Base-by-base conservation (phyloP, 2,329 filamentous ascomycete species). In the Alternaria burnsii region DNA sequence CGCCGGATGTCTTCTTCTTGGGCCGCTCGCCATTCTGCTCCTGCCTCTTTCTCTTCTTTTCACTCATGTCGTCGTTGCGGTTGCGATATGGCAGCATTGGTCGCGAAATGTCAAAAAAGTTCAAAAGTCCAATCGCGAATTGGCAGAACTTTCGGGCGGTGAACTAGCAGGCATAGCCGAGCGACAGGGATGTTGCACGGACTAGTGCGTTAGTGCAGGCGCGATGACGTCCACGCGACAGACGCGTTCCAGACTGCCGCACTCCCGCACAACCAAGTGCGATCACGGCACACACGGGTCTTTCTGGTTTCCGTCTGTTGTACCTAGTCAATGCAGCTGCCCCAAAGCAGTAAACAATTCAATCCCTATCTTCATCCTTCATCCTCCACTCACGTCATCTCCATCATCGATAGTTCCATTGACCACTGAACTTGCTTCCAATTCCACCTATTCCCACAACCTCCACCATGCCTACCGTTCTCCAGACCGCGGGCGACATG, bases 1-100 rank as follows among this genome's bases (percentile, higher is more conserved):
- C 71, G 47, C 78, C 73, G 10, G 82, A 80, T 7, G 79, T 67
- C 74, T 84, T 86, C 67, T 86, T 86, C 50, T 65, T 64, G 2
- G 75, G 71, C 2, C 73, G 67, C 28, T 72, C 72, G 41, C 52
- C 68, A 16, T 63, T 66, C 11, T 78, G 71, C 6, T 71, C 71
- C 28, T 70, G 62, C 61, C 77, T 74, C 69, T 80, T 80, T 59
- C 78, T 72, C 71, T 80, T 80, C 67, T 78, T 77, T 40, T 78
- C 75, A 50, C 63, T 64, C 71, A 77, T 78, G 61, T 51, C 67
- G 68, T 54, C 43, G 61, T 44, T 52, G 42, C 46, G 68, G 58
- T 53, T 61, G 48, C 52, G 44, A 24, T 58, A 53, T 38, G 58
- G 58, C 24, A 58, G 48, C 36, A 46, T 56, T 42, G 58, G 56